A percentile compares a stretch with the other conserved stretches of the same genome.
These are phyloP conservation scores for Botrytis pseudocinerea DNA, from an alignment of 2,329 filamentous ascomycete species.

Conservation along the genomic window DNA sequence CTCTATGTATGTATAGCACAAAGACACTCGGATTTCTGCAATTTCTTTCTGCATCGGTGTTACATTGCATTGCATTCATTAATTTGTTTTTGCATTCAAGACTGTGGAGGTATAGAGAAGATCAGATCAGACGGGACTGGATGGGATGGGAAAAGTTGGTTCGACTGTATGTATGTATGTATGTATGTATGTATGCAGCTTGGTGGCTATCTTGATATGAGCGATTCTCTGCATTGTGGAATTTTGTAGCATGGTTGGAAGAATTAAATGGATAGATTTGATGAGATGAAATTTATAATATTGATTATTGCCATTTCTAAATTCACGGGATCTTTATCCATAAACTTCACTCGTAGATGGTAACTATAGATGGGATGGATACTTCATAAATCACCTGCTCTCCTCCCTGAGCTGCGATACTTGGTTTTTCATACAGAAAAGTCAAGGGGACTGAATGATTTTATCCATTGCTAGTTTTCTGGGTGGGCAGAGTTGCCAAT, in stretches of 20 bases:
- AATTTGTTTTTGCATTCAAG: neutral
- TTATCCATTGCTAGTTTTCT: neutral
- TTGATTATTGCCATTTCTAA: too few relatives aligned
- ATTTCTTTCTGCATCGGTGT: rapidly evolving
- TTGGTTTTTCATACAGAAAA: neutral
- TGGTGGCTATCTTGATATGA: too few relatives aligned
- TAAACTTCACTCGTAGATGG: neutral
- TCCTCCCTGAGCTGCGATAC: neutral
- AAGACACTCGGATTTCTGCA: neutral
- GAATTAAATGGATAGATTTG: neutral
- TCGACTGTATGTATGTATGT: neutral
- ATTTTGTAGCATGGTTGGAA: neutral
- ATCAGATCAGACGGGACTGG: too few relatives aligned
- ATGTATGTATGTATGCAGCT: too few relatives aligned
- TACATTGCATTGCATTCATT: neutral
- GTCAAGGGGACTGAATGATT: neutral
- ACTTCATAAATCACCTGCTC: neutral
- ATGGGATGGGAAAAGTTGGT: neutral
- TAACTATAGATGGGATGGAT: neutral
- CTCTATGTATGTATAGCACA: neutral
- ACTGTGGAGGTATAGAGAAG: neutral
- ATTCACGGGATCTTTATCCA: neutral
- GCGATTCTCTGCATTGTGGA: neutral
- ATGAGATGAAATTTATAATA: neutral
- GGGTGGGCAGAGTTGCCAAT: neutral